Evolutionary conservation across 1,284 basidiomycete genomes (phyloP), one percentile per base, ranked within the genome.

Genomic region (Sporisorium scitamineum): DNA sequence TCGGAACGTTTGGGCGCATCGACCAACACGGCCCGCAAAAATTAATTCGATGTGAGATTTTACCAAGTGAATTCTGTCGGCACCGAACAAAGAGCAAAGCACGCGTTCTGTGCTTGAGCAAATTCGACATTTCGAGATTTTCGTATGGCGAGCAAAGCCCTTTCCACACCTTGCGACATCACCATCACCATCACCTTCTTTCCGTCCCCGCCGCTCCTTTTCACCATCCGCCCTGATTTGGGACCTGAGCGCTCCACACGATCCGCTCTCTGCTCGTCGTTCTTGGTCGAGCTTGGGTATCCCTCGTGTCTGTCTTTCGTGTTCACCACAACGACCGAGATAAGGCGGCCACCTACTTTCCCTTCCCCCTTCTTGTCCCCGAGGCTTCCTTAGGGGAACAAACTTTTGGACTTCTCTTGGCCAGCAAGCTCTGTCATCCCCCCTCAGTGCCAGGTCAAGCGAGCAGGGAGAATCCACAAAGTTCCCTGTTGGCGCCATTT

Each of bases 41-140:
- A 22, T 39, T 3, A 24, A 13, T 13, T 11, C 1, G 26, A 29
- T 66, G 64, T 66, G 47, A 66, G 64, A 66, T 66, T 26, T 13
- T n/a, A 11, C 3, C n/a, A 3, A 0, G 4, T 6, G 13, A 27
- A 37, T 26, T 18, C 20, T 7, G 37, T 70, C 67, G 67, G 67
- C 44, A 61, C 67, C 67, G 67, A 70, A 54, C 42, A 29, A 34
- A 32, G 10, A n/a, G 20, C 39, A 32, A 39, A 55, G 27, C n/a
- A 39, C 53, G 41, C n/a, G 41, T 11, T 7, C 7, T 24, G 34
- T 13, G n/a, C n/a, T n/a, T 2, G 34, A 44, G 60, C 66, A 62
- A 62, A 69, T 63, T 68, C 45, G 63, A 66, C 52, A 52, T 54
- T 67, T 61, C 48, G 58, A 67, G 58, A 57, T 61, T 67, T 67